Percentiles rank a stretch among this genome's conserved stretches.
These are phyloP conservation scores for Phlegmacium glaucopus DNA, from an alignment of 768 basidiomycete species.

Conservation along the genomic window DNA sequence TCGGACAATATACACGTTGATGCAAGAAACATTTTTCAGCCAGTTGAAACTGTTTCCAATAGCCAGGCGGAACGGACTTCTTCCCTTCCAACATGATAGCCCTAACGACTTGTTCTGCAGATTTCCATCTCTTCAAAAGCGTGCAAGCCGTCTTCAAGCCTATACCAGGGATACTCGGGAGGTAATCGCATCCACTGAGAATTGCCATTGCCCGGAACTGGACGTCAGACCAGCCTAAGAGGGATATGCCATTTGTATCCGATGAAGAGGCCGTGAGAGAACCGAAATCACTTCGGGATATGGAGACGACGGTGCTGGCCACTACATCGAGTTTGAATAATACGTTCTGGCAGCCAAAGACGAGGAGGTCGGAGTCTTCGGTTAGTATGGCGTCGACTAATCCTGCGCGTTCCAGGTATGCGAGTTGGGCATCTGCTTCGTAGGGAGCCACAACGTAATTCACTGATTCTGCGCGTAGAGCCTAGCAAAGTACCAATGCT, in stretches of 20 bases:
- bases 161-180: conserved; percentile 86
- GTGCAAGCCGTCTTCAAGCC: conserved; percentile 92
- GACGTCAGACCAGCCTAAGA: conserved; percentile 84
- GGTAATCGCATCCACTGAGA: conserved; percentile 89
- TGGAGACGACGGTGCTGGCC: conserved; percentile 59
- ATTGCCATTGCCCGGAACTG: conserved; percentile 95
- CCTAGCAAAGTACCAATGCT: conserved; percentile 59
- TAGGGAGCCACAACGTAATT: conserved; percentile 94
- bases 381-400: conserved; percentile 90
- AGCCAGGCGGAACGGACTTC: conserved; percentile 73
- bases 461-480: conserved; percentile 76
- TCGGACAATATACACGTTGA: conserved; percentile 89
- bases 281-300: conserved; percentile 67
- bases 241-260: conserved; percentile 62
- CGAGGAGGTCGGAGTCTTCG: conserved; percentile 96
- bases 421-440: conserved; percentile 96
- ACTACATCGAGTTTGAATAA: conserved; percentile 88
- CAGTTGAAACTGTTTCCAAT: conserved; percentile 68
- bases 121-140: conserved; percentile 81
- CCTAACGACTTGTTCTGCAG: conserved; percentile 78
- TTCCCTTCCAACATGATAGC: conserved; percentile 79
- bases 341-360: conserved; percentile 92
- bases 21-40: conserved; percentile 93
- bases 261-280: conserved; percentile 43
- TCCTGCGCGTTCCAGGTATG: conserved; percentile 82